A percentile compares a stretch with the other conserved stretches of the same genome.
phyloP scores from a whole-genome alignment of 2,329 filamentous ascomycete genomes.

The Clonostachys sp. region DNA sequence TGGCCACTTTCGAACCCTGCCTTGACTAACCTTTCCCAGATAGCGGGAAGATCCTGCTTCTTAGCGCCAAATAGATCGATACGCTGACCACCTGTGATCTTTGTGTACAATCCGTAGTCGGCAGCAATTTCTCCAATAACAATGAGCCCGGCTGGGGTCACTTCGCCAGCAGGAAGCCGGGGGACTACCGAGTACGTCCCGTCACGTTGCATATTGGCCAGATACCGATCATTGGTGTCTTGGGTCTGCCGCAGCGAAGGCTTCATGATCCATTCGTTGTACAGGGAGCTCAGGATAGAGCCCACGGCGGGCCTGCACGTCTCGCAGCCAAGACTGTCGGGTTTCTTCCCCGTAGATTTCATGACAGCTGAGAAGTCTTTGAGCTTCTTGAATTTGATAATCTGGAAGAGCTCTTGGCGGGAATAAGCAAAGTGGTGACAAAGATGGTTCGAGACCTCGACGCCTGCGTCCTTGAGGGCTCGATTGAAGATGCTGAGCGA shows the following conservation, averaged over 20 bases:
- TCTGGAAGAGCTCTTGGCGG: slow-evolving; percentile 82
- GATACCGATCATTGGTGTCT: slow-evolving; percentile 84
- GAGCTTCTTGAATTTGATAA: slow-evolving; percentile 76
- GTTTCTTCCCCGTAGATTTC: slow-evolving; percentile 69
- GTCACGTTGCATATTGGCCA: slow-evolving; percentile 88
- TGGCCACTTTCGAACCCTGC: slow-evolving; percentile 89
- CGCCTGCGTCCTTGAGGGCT: slow-evolving; percentile 78
- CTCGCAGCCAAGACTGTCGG: slow-evolving; percentile 75
- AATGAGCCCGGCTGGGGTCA: slow-evolving; percentile 81
- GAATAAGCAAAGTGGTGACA: slow-evolving; percentile 83
- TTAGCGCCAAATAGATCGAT: slow-evolving; percentile 91
- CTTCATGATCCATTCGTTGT: not conserved
- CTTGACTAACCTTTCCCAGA: slow-evolving; percentile 76
- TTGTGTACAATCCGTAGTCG: slow-evolving; percentile 81
- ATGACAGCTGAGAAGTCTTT: slow-evolving; percentile 72
- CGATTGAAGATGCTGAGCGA: slow-evolving; percentile 88
- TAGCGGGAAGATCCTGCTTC: slow-evolving; percentile 78
- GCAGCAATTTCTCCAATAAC: slow-evolving; percentile 79
- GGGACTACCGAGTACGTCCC: slow-evolving; percentile 88
- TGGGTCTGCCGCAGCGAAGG: slow-evolving; percentile 34
- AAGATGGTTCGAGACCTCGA: slow-evolving; percentile 81
- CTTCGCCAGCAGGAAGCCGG: slow-evolving; percentile 78
- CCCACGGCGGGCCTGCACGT: slow-evolving; percentile 79
- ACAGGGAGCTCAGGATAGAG: slow-evolving; percentile 66
- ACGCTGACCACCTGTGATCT: slow-evolving; percentile 87